These are phyloP conservation scores for Aspergillus sp. DNA, from an alignment of 2,329 filamentous ascomycete genomes.

Conservation along the genomic window DNA sequence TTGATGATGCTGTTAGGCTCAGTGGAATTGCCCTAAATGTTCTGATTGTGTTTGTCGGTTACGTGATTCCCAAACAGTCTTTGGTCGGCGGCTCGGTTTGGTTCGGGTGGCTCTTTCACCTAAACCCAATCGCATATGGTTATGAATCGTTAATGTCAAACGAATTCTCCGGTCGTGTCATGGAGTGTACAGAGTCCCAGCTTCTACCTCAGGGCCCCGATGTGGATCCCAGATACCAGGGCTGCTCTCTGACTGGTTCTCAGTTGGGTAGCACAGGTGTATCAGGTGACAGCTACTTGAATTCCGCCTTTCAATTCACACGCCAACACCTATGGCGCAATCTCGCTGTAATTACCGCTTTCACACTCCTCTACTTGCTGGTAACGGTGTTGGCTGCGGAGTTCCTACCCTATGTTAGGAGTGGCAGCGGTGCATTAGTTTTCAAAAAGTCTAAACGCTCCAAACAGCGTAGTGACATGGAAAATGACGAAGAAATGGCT, in stretches of 20 bases:
- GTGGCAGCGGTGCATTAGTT: conserved; percentile 63
- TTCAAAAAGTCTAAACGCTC: conserved; percentile 64
- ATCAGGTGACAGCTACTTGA: conserved; percentile 51
- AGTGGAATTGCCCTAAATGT: conserved; percentile 57
- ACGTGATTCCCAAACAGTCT: conserved; percentile 62
- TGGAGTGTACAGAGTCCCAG: conserved; percentile 56
- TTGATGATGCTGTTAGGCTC: conserved; percentile 63
- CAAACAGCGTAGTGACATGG: conserved; percentile 44
- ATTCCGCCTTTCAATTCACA: conserved; percentile 52
- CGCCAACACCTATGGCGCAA: conserved; percentile 65
- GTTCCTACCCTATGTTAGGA: conserved; percentile 56
- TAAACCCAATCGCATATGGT: conserved; percentile 54
- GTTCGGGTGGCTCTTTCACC: conserved; percentile 60
- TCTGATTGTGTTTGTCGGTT: conserved; percentile 60
- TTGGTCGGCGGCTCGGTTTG: conserved; percentile 56
- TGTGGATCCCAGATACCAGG: conserved; percentile 52
- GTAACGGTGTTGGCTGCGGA: conserved; percentile 69
- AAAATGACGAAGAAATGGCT: conserved; percentile 57
- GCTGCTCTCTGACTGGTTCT: conserved; percentile 59
- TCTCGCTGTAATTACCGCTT: conserved; percentile 73
- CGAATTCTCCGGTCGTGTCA: conserved; percentile 54
- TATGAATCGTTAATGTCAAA: conserved; percentile 66
- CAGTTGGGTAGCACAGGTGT: conserved; percentile 47
- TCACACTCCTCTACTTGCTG: conserved; percentile 67
- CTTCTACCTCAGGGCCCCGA: conserved; percentile 57